These are phyloP conservation scores for Kwoniella pini DNA, from an alignment of 768 basidiomycete genomes.

Conservation along the genomic window DNA sequence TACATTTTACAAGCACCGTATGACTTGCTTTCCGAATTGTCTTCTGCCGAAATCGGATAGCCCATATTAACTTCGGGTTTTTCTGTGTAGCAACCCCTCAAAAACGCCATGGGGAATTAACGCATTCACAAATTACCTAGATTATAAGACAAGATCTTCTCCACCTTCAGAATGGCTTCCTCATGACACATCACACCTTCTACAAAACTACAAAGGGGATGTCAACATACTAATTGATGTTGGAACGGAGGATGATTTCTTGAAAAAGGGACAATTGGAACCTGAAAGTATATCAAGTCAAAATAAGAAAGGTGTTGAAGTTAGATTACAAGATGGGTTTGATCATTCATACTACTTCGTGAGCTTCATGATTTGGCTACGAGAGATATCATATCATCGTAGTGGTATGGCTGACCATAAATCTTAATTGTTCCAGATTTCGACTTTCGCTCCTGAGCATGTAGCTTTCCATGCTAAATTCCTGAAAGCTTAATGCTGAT, in stretches of 20 bases:
- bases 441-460: slow-evolving; percentile 86
- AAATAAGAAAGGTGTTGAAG: slow-evolving; percentile 73
- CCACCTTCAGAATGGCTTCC: slow-evolving; percentile 73
- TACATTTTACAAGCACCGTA: too few relatives aligned
- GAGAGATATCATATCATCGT: not conserved
- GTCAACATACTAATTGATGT: slow-evolving; percentile 85
- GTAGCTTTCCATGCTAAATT: slow-evolving; percentile 88
- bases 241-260: slow-evolving; percentile 69
- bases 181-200: slow-evolving; percentile 85
- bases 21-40: too few relatives aligned
- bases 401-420: not conserved
- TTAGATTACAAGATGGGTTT: slow-evolving; percentile 78
- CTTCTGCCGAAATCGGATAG: too few relatives aligned
- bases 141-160: slow-evolving; percentile 49
- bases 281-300: slow-evolving; percentile 85
- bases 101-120: slow-evolving; percentile 88
- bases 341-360: slow-evolving; percentile 81
- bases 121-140: slow-evolving; percentile 82
- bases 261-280: slow-evolving; percentile 79
- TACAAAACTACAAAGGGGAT: slow-evolving; percentile 60
- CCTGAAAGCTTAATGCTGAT: slow-evolving; percentile 65
- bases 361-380: slow-evolving; percentile 30
- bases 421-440: slow-evolving; percentile 62
- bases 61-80: too few relatives aligned
- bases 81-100: slow-evolving; percentile 71